Base-by-base conservation (phyloP, 495 filamentous ascomycete species). In the Penicillium tannophilum region DNA sequence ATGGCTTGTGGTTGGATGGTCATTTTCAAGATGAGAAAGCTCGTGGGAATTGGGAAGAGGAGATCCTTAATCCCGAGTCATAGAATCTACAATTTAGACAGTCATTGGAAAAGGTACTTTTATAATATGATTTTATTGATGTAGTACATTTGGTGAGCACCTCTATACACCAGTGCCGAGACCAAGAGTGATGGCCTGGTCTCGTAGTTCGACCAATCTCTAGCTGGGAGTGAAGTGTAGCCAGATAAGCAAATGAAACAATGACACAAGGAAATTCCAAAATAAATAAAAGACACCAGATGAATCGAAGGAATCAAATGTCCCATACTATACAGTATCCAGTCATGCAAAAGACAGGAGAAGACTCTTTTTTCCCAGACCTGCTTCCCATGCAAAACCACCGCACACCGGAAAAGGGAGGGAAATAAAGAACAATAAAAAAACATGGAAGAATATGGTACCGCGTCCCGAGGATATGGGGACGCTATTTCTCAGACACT, bases 1-100 rank as follows among this genome's bases (percentile, higher is more conserved):
- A 97, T 79, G 69, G 76, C 12, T 60, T 55, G 39, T 76, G 72
- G 61, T 62, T 81, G 19, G 76, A 79, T 63, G 49, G 46, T 14
- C 23, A 28, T 19, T 20, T 31, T 41, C 33, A 31, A 20, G 31
- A 56, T 1, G 46, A 46, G 26, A 59, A 45, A 41, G 17, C 36
- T 8, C 41, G 48, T 53, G 66, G 68, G 4, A 63, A 70, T 39
- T 72, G 64, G 68, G 65, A 75, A 54, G 69, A 71, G 19, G 67
- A 71, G 57, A 64, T 74, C 26, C 33, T 72, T 4, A 65, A 71
- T 30, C 52, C 48, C 8, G 60, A 63, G 20, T 69, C 23, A 44
- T 45, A 39, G 16, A 17, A 6, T 2, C 2, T 41, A 41, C 6
- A 4, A 0, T 41, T n/a, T 16, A 5, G 31, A 19, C 12, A 5